Evolutionary conservation across 2,329 filamentous ascomycete species (phyloP).

Genomic region (Diaporthe capsici): DNA sequence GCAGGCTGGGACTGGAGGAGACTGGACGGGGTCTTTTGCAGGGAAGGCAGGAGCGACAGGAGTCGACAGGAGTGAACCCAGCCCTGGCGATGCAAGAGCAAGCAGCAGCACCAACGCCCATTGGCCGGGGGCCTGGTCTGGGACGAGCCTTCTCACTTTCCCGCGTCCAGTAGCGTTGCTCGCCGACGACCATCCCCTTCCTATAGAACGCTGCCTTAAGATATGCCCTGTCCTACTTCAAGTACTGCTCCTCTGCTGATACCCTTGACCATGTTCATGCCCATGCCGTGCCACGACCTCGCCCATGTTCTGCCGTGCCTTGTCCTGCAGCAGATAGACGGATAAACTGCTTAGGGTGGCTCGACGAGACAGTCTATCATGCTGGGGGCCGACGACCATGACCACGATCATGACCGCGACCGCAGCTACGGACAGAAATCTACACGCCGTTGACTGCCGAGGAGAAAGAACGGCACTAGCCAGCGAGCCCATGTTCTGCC

Average conservation of each 20-base stretch:
- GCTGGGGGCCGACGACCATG: background rate
- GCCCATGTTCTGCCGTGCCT: slow-evolving; percentile 10
- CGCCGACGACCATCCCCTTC: slow-evolving; percentile 22
- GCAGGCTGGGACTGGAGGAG: slow-evolving; percentile 1
- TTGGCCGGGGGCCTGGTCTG: slow-evolving; percentile 31
- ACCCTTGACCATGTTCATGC: background rate
- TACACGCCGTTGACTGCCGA: slow-evolving; percentile 19
- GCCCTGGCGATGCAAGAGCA: slow-evolving; percentile 18
- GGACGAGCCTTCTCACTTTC: slow-evolving; percentile 31
- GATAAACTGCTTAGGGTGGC: background rate
- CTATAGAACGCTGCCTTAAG: slow-evolving; percentile 1
- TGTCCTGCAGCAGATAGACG: slow-evolving; percentile 29
- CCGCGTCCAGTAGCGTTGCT: slow-evolving; percentile 26
- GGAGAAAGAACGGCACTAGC: background rate
- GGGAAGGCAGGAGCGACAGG: slow-evolving; percentile 15
- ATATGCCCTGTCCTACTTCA: slow-evolving; percentile 4
- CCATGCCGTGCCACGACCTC: slow-evolving; percentile 4
- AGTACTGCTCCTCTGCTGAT: background rate
- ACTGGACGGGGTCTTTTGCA: slow-evolving; percentile 23
- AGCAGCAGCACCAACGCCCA: slow-evolving; percentile 15
- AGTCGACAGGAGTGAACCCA: slow-evolving; percentile 13
- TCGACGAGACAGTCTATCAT: slow-evolving; percentile 5
- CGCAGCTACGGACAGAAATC: background rate
- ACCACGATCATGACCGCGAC: background rate
- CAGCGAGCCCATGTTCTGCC: background rate